Evolutionary conservation across 2,329 filamentous ascomycete genomes (phyloP), one percentile per base, ranked within the genome.

Genomic region (Colletotrichum gloeosporioides): DNA sequence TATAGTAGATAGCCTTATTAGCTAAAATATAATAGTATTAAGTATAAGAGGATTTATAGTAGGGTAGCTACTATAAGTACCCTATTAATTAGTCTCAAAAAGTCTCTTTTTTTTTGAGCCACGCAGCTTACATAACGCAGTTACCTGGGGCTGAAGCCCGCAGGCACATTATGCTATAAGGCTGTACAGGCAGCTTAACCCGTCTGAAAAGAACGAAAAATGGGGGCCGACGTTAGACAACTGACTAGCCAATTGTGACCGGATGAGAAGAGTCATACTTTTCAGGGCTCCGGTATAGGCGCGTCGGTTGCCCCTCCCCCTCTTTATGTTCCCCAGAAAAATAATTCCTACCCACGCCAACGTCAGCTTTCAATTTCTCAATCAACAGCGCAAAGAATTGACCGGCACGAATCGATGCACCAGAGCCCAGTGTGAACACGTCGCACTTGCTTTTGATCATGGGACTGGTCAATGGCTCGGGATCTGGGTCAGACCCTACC

Each of bases 401-500:
- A 8, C 31, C 22, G 18, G 31, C 22, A 62, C 39, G 25, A 39
- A n/a, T 49, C 66, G 34, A 76, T 76, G 73, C 64, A 44, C 32
- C 18, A 66, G 36, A 39, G 18, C n/a, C 13, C n/a, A 18, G 22
- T 34, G 18, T 53, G 66, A 73, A 4, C 13, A n/a, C 16, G n/a
- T 16, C 7, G 32, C 36, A 66, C 25, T 67, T 22, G 53, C 44
- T 63, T 25, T 59, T 55, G 59, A 76, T 49, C 55, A 79, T 73
- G 78, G 68, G 66, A 66, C 61, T 55, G 66, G 55, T 68, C 77
- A 78, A 78, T 73, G 74, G 63, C 31, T 67, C 73, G 80, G 49
- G 31, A 18, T 59, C 32, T 44, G 73, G 70, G 44, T 27, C 78
- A 27, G 83, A 84, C 78, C 91, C 91, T 32, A 90, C 90, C 67